A percentile compares a stretch with the other conserved stretches of the same genome.
Evolutionary conservation across 2,329 filamentous ascomycete species (phyloP).

Genomic region (Fusarium veterinarium): DNA sequence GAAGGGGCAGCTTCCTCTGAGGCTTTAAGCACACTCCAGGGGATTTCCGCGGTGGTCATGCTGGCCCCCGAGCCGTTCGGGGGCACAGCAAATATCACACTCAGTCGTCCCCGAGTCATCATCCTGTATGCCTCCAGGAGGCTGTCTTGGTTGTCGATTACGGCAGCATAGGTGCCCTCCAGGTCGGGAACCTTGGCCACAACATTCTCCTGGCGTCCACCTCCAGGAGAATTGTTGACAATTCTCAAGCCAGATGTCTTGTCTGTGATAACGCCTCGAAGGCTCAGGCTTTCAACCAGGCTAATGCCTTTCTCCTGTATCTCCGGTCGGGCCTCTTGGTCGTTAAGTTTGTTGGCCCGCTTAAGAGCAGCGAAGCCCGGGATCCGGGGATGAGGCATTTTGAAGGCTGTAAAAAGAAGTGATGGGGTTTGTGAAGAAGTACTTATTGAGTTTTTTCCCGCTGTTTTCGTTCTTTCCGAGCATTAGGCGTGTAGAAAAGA

Average conservation of each 20-base stretch:
- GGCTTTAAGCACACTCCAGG: background rate
- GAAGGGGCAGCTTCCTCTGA: too few relatives aligned
- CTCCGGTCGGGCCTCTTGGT: background rate
- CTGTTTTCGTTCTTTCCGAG: accelerated
- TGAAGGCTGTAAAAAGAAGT: too few relatives aligned
- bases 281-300: background rate
- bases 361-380: background rate
- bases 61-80: background rate
- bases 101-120: accelerated
- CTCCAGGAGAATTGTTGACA: background rate
- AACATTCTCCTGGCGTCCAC: conserved; percentile 4
- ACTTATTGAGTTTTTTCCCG: accelerated
- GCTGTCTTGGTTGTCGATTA: accelerated
- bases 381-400: background rate
- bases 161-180: accelerated
- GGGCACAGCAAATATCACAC: accelerated
- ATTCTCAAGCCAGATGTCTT: background rate
- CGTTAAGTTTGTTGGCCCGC: background rate
- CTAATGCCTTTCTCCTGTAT: background rate
- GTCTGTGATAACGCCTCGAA: background rate
- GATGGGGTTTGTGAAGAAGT: background rate
- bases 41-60: accelerated
- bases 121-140: accelerated
- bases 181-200: background rate
- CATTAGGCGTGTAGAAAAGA: background rate